A percentile compares a stretch with the other conserved stretches of the same genome.
phyloP scores from a whole-genome alignment of 805 yeast genomes.

The Spathaspora hagerdaliae region DNA sequence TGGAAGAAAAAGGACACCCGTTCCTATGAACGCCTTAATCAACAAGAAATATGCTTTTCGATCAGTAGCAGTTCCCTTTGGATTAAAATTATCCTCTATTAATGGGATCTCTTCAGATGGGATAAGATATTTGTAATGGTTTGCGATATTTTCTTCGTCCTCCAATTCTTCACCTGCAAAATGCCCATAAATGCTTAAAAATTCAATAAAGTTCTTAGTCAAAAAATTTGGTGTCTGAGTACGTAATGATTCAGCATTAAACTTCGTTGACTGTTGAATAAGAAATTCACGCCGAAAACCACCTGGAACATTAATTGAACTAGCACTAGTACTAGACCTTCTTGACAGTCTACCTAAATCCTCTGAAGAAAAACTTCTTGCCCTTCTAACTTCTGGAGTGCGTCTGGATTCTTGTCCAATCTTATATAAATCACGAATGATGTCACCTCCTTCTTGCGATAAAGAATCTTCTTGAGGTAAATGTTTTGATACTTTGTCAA shows the following conservation, averaged over 20 bases:
- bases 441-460: conserved; percentile 47
- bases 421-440: conserved; percentile 45
- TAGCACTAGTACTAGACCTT: conserved; percentile 56
- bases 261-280: conserved; percentile 28
- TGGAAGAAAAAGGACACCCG: conserved; percentile 70
- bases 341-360: conserved; percentile 20
- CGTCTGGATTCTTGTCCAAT: conserved; percentile 11
- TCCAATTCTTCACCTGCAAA: conserved; percentile 83
- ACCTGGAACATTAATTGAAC: conserved; percentile 73
- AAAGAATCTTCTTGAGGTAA: conserved; percentile 31
- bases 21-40: conserved; percentile 73
- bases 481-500: conserved; percentile 33
- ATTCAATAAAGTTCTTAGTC: conserved; percentile 72
- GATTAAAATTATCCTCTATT: conserved; percentile 17
- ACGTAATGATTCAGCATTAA: conserved; percentile 14
- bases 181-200: conserved; percentile 75
- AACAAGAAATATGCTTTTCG: conserved; percentile 66
- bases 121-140: conserved; percentile 35
- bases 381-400: conserved; percentile 13
- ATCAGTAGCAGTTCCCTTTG: conserved; percentile 68
- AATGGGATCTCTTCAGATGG: conserved; percentile 11
- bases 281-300: conserved; percentile 76
- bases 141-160: conserved; percentile 56
- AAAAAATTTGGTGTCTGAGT: conserved; percentile 42
- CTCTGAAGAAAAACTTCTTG: conserved; percentile 8